Evolutionary conservation across 2,329 filamentous ascomycete species (phyloP), one percentile per base, ranked within the genome.

Genomic region (Colletotrichum aenigma): DNA sequence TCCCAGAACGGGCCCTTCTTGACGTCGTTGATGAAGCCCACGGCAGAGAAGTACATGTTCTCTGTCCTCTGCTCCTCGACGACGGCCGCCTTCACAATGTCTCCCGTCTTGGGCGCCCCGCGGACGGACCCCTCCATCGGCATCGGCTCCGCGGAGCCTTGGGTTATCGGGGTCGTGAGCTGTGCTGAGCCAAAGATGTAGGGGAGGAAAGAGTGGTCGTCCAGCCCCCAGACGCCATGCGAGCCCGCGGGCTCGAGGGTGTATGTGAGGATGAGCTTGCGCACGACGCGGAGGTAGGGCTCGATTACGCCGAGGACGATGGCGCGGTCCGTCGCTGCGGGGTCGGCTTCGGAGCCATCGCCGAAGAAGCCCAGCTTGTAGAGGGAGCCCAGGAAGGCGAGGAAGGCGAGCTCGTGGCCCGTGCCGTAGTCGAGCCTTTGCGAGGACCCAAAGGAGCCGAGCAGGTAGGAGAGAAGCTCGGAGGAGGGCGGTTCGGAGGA

Each of bases 1-100:
- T 96, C 95, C 96, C 97, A 98, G 82, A 99, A 99, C 0, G 97
- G 96, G 0, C 97, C 97, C 77, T 90, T 96, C 83, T 99, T 99
- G 65, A 99, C 97, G 81, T 98, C 96, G 84, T 98, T 94, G 83
- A 99, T 98, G 88, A 99, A 99, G 12, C 96, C 96, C 74, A 99
- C 92, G 36, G 97, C 97, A 7, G 95, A 94, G 84, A 98, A 99
- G 85, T 99, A 99, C 91, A 99, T 91, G 81, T 96, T 96, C 32
- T 85, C 86, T 70, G 88, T 87, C 64, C 94, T 90, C 82, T 95
- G 91, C 69, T 89, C 87, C 52, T 93, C 90, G 28, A 96, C 94
- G 10, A 91, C 84, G n/a, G 87, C 86, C 4, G 88, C 81, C 78
- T 94, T 94, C 32, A 90, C 88, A 1, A 98, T 91, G 66, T 93